These are phyloP conservation scores for Metrosideros polymorpha DNA, from an alignment of 441 rosid genomes.

Conservation along the genomic window DNA sequence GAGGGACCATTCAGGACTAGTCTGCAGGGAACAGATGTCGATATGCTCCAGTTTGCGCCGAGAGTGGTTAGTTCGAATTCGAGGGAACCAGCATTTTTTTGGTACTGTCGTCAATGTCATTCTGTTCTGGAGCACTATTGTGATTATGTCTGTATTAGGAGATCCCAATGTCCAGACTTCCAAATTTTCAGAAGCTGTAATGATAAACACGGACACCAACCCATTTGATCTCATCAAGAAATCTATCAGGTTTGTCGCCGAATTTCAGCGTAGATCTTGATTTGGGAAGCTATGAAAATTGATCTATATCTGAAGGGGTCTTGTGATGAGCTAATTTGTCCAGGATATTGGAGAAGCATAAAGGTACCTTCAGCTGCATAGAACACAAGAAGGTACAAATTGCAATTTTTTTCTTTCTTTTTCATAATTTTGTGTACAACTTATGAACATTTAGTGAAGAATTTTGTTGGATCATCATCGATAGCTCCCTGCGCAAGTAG, in stretches of 20 bases:
- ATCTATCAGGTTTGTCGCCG: conserved; percentile 41
- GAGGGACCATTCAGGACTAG: conserved; percentile 53
- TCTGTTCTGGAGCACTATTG: not conserved
- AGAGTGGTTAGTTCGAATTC: conserved; percentile 31
- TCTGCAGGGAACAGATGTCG: conserved; percentile 44
- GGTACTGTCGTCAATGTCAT: not conserved
- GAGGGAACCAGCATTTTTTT: not conserved
- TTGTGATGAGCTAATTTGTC: not conserved
- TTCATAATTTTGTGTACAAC: not conserved
- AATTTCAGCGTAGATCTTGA: not conserved
- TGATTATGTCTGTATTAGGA: conserved; percentile 18
- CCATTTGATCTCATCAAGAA: conserved; percentile 56
- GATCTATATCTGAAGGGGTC: not conserved
- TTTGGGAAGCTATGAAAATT: not conserved
- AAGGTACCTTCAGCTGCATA: conserved; percentile 47
- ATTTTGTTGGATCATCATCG: not conserved
- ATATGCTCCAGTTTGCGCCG: conserved; percentile 58
- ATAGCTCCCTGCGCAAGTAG: conserved; percentile 55
- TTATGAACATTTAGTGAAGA: not conserved
- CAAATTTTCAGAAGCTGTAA: conserved; percentile 34
- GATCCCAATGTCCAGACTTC: conserved; percentile 36
- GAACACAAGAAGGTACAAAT: conserved; percentile 42
- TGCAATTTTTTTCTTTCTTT: not conserved
- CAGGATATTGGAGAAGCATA: conserved; percentile 53
- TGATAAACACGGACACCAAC: conserved; percentile 47